Conservation (phyloP, 192 early-diverging fungal species). For the Umbelopsis vinacea region DNA sequence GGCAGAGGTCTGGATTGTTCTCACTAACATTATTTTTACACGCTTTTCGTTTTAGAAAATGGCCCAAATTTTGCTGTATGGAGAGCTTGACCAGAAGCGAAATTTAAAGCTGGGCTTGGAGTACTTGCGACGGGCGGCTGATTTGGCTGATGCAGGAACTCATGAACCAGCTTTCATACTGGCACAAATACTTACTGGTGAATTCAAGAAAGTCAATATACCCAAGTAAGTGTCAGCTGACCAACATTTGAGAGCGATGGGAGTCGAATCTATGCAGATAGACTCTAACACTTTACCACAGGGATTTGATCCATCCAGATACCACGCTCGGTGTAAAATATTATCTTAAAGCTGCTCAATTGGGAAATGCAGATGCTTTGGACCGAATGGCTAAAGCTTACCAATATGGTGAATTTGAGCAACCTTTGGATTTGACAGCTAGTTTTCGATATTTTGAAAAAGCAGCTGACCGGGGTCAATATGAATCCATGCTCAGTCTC, state of each 20-base stretch:
- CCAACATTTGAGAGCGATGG: too few relatives aligned
- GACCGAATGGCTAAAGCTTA: slow-evolving; percentile 81
- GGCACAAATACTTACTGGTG: slow-evolving; percentile 77
- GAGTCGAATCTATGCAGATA: too few relatives aligned
- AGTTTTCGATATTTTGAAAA: slow-evolving; percentile 81
- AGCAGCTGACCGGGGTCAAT: slow-evolving; percentile 79
- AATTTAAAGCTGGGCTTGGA: slow-evolving; percentile 81
- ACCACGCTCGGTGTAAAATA: slow-evolving; percentile 75
- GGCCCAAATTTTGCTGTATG: slow-evolving; percentile 75
- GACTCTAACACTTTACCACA: background rate
- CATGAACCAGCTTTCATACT: slow-evolving; percentile 79
- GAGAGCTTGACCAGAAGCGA: slow-evolving; percentile 66
- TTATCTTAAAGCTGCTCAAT: slow-evolving; percentile 70
- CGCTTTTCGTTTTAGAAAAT: slow-evolving; percentile 62
- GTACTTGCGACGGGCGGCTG: slow-evolving; percentile 79
- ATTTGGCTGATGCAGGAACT: slow-evolving; percentile 52
- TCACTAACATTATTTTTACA: too few relatives aligned
- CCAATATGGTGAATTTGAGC: slow-evolving; percentile 78
- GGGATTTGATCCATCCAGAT: slow-evolving; percentile 71
- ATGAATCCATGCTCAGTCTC: slow-evolving; percentile 86
- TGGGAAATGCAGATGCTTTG: slow-evolving; percentile 75
- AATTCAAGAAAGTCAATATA: slow-evolving; percentile 63
- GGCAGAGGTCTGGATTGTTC: background rate
- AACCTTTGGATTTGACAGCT: slow-evolving; percentile 62
- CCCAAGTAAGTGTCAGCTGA: slow-evolving; percentile 32